Conservation (phyloP, 352 stramenopile genomes). For the Phytophthora rubi region DNA sequence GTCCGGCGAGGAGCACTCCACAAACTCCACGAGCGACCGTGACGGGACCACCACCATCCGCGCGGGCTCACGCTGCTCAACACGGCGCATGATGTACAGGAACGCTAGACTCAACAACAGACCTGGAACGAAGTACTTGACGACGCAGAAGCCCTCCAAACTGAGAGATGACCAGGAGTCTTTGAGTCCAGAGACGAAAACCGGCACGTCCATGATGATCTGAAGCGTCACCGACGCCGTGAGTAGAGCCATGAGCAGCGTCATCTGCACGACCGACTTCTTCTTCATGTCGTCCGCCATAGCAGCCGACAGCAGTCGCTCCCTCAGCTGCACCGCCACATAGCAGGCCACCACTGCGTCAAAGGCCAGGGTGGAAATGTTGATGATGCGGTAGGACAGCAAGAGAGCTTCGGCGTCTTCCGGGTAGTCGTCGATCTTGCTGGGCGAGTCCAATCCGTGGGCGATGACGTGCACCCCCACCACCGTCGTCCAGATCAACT, state of each 20-base stretch:
- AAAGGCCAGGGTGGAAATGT: conserved; percentile 50
- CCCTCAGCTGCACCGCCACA: conserved; percentile 52
- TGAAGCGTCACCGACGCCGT: conserved; percentile 52
- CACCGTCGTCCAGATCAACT: conserved; percentile 47
- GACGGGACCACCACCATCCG: conserved; percentile 58
- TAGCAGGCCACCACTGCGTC: conserved; percentile 52
- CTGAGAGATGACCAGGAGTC: conserved; percentile 40
- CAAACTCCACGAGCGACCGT: conserved; percentile 69
- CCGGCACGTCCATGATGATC: conserved; percentile 59
- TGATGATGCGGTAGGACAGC: conserved; percentile 47
- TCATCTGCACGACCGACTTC: conserved; percentile 79
- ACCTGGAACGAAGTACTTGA: conserved; percentile 64
- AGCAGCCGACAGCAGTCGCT: conserved; percentile 57
- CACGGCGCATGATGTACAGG: conserved; percentile 78
- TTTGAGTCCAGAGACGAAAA: conserved; percentile 35
- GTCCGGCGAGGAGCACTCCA: conserved; percentile 68
- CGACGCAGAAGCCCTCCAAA: conserved; percentile 46
- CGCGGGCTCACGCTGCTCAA: conserved; percentile 65
- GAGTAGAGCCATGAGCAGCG: conserved; percentile 56
- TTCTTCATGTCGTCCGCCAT: conserved; percentile 82
- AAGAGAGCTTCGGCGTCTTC: conserved; percentile 34
- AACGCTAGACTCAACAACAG: conserved; percentile 65
- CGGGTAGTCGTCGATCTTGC: conserved; percentile 32
- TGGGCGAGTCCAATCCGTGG: conserved; percentile 24
- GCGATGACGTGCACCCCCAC: conserved; percentile 45